Evolutionary conservation across 192 early-diverging fungal genomes (phyloP).

Genomic region (Piromyces finnis): DNA sequence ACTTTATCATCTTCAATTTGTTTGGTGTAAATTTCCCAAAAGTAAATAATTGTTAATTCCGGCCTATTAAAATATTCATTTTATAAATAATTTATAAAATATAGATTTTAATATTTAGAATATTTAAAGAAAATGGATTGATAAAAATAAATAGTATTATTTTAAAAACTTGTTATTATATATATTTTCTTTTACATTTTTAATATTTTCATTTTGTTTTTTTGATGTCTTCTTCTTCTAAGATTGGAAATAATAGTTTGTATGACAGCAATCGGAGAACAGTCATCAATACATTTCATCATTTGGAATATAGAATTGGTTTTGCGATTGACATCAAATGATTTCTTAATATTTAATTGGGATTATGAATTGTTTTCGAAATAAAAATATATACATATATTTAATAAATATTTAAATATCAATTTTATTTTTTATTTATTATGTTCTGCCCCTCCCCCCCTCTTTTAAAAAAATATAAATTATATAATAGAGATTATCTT

Average conservation of each 20-base stretch:
- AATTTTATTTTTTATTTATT: too few relatives aligned
- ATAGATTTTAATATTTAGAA: neutral
- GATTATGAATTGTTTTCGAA: too few relatives aligned
- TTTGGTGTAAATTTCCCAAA: constrained; percentile 41
- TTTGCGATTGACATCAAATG: neutral
- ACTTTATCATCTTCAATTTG: constrained; percentile 19
- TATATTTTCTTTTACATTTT: neutral
- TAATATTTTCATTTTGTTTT: neutral
- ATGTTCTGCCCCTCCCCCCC: too few relatives aligned
- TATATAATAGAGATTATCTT: too few relatives aligned
- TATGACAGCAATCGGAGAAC: neutral
- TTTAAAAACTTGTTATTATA: too few relatives aligned
- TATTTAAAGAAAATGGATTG: neutral
- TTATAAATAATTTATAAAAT: neutral
- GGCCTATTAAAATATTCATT: constrained; percentile 16
- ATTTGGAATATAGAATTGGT: constrained; percentile 1
- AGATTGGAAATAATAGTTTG: constrained; percentile 3
- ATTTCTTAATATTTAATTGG: too few relatives aligned
- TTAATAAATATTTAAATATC: too few relatives aligned
- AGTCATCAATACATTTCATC: constrained; percentile 7
- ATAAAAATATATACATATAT: too few relatives aligned
- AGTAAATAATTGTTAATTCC: constrained; percentile 39
- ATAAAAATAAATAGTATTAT: too few relatives aligned
- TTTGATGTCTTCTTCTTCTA: constrained; percentile 4
- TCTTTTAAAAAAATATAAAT: too few relatives aligned